A percentile compares a stretch with the other conserved stretches of the same genome.
Conservation (phyloP, 1,284 basidiomycete genomes). For the Ceratobasidium sp. region DNA sequence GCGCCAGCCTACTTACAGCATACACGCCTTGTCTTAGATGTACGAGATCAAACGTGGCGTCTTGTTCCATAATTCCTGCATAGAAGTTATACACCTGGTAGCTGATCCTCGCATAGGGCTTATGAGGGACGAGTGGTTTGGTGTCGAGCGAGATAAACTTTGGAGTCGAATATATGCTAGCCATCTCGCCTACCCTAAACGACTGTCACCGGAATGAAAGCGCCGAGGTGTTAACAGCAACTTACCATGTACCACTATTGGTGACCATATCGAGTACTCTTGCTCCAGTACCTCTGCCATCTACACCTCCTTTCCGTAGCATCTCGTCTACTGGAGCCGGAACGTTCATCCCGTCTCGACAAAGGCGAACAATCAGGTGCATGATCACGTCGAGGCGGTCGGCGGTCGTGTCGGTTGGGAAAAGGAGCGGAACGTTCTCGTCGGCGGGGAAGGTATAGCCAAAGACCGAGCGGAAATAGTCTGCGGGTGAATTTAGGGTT, state of each 20-base stretch:
- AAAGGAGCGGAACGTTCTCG: constrained; percentile 33
- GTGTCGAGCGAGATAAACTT: constrained; percentile 25
- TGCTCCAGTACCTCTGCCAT: not conserved
- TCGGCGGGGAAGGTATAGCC: constrained; percentile 13
- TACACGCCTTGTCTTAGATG: constrained; percentile 19
- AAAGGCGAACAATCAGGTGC: constrained; percentile 7
- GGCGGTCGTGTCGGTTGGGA: constrained; percentile 7
- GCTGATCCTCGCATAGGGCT: constrained; percentile 19
- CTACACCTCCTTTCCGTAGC: constrained; percentile 4
- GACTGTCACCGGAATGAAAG: too few relatives aligned
- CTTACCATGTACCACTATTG: constrained; percentile 32
- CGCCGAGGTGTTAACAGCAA: too few relatives aligned
- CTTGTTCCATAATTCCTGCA: constrained; percentile 11
- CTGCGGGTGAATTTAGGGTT: not conserved
- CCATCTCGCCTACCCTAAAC: constrained; percentile 37
- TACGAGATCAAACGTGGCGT: constrained; percentile 32
- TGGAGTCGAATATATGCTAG: not conserved
- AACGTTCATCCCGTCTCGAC: constrained; percentile 14
- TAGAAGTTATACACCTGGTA: constrained; percentile 33
- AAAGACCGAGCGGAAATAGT: constrained; percentile 12
- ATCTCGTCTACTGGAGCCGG: constrained; percentile 3
- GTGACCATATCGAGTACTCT: constrained; percentile 12
- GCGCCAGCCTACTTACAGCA: not conserved
- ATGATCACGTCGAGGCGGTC: constrained; percentile 3
- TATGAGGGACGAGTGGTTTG: constrained; percentile 9